A percentile compares a stretch with the other conserved stretches of the same genome.
Conservation (phyloP, 2,329 filamentous ascomycete genomes). For the Penicillium sp. region DNA sequence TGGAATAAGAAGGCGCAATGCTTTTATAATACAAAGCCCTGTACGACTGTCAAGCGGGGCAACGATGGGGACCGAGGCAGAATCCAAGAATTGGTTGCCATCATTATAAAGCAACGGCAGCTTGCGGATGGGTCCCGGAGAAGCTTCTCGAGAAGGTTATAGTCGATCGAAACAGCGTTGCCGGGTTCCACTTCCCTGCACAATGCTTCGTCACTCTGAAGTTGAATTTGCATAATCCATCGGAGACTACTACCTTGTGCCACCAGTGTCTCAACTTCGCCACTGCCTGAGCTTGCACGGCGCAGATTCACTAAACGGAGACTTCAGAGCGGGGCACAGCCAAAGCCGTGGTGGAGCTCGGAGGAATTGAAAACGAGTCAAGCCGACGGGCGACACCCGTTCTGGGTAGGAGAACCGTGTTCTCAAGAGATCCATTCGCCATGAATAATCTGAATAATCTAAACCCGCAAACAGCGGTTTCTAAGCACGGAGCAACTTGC, state of each 20-base stretch:
- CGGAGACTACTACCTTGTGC: neutral
- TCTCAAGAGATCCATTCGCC: neutral
- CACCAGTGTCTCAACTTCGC: neutral
- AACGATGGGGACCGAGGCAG: constrained; percentile 17
- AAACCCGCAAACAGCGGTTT: constrained; percentile 13
- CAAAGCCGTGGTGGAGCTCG: constrained; percentile 17
- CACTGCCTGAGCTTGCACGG: neutral
- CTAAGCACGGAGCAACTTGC: constrained; percentile 22
- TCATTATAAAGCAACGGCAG: constrained; percentile 19
- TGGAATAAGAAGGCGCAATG: constrained; percentile 1
- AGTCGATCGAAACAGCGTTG: constrained; percentile 5
- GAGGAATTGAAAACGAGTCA: constrained; percentile 16
- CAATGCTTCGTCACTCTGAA: neutral
- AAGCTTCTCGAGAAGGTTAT: constrained; percentile 28
- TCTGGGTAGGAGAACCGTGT: constrained; percentile 28
- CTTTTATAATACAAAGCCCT: constrained; percentile 10
- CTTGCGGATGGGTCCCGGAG: constrained; percentile 16
- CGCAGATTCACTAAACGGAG: neutral
- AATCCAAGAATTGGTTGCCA: neutral
- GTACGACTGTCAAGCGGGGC: constrained; percentile 21
- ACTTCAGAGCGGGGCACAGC: constrained; percentile 2
- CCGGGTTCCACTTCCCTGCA: constrained; percentile 16
- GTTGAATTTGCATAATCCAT: neutral
- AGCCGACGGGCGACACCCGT: constrained; percentile 22
- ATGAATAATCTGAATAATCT: constrained; percentile 2